Conservation (phyloP, 768 basidiomycete species). For the Russula sp. region DNA sequence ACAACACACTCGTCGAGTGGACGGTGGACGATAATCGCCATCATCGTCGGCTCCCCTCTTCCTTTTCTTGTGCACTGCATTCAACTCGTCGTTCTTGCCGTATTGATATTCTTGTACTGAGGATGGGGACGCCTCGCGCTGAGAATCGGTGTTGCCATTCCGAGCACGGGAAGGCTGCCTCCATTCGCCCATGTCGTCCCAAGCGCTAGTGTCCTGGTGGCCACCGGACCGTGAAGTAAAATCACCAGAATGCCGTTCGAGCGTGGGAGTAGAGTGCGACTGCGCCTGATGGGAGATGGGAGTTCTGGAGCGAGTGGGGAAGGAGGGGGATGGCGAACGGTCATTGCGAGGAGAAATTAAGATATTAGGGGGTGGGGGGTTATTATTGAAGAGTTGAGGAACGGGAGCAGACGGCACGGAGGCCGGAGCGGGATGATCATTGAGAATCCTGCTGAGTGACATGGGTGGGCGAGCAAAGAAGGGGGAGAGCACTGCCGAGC, state of each 20-base stretch:
- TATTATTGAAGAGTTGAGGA: conserved; percentile 27
- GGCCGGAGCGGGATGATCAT: conserved; percentile 43
- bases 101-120: conserved; percentile 24
- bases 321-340: conserved; percentile 15
- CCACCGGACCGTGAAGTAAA: conserved; percentile 33
- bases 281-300: conserved; percentile 22
- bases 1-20: conserved; percentile 49
- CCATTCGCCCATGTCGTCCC: conserved; percentile 35
- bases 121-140: conserved; percentile 29
- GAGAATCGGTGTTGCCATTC: conserved; percentile 32
- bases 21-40: conserved; percentile 46
- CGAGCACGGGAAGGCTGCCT: conserved; percentile 34
- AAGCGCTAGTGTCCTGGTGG: conserved; percentile 35
- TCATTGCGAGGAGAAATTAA: conserved; percentile 24
- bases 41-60: conserved; percentile 44
- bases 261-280: conserved; percentile 23
- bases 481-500: neutral
- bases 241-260: conserved; percentile 29
- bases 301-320: conserved; percentile 15
- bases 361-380: conserved; percentile 25
- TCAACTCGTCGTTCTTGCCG: conserved; percentile 18
- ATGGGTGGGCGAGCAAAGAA: conserved; percentile 12
- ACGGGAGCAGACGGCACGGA: conserved; percentile 24
- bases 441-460: conserved; percentile 25
- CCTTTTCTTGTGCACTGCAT: conserved; percentile 38